These are phyloP conservation scores for Sporothrix pallida DNA, from an alignment of 2,329 filamentous ascomycete species.

Conservation along the genomic window DNA sequence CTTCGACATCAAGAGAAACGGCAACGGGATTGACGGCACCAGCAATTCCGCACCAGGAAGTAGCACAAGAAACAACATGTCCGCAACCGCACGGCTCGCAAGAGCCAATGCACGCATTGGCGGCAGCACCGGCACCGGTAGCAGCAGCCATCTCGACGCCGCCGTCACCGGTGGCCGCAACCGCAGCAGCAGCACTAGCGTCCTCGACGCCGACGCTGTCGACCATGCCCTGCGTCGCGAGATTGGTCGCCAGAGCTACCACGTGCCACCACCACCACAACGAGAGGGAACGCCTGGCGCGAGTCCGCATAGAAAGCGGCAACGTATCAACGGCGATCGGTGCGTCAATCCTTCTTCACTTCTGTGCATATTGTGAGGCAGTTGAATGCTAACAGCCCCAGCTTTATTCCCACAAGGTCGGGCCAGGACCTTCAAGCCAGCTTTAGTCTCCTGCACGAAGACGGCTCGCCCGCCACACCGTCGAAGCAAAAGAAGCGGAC, in stretches of 20 bases:
- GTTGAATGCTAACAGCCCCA: slow-evolving; percentile 46
- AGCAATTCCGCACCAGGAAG: slow-evolving; percentile 16
- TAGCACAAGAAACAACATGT: slow-evolving; percentile 21
- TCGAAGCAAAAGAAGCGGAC: slow-evolving; percentile 83
- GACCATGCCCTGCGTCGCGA: slow-evolving; percentile 59
- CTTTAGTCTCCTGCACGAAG: slow-evolving; percentile 89
- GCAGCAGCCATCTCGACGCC: slow-evolving; percentile 30
- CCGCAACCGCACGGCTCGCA: slow-evolving; percentile 29
- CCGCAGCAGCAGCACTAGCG: slow-evolving; percentile 45
- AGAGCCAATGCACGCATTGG: slow-evolving; percentile 30
- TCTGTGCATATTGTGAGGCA: background rate
- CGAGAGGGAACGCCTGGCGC: slow-evolving; percentile 59
- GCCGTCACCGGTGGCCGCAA: slow-evolving; percentile 45
- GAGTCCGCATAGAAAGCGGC: slow-evolving; percentile 64
- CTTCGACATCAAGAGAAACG: slow-evolving; percentile 30
- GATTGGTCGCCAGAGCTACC: slow-evolving; percentile 45
- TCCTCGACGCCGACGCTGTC: slow-evolving; percentile 57
- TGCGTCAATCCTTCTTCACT: slow-evolving; percentile 46
- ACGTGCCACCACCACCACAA: slow-evolving; percentile 44
- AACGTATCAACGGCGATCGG: slow-evolving; percentile 67
- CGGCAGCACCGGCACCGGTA: slow-evolving; percentile 13
- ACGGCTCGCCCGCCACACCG: slow-evolving; percentile 89
- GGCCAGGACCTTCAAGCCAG: slow-evolving; percentile 93
- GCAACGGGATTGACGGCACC: slow-evolving; percentile 20
- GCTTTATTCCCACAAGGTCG: slow-evolving; percentile 93